phyloP scores from a whole-genome alignment of 2,329 filamentous ascomycete species.

The Pestalotiopsis sp. region DNA sequence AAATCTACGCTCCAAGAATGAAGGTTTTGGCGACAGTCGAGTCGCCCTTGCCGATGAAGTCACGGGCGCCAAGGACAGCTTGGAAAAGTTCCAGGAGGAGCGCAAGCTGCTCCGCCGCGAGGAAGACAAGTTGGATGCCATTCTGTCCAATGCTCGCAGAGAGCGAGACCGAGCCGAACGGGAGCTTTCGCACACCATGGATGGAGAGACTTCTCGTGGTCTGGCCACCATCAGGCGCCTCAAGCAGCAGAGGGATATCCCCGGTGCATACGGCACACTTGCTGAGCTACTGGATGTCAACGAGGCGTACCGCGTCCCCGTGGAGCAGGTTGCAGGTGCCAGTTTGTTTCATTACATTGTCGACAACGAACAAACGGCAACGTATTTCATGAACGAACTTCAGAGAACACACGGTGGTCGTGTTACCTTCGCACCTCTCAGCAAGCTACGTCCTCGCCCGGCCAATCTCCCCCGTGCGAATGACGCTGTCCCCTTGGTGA shows the following conservation, averaged over 20 bases:
- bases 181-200: slow-evolving; percentile 81
- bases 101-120: slow-evolving; percentile 86
- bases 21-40: slow-evolving; percentile 76
- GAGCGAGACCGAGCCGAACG: slow-evolving; percentile 79
- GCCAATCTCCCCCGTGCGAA: slow-evolving; percentile 80
- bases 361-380: slow-evolving; percentile 86
- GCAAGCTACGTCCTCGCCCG: slow-evolving; percentile 70
- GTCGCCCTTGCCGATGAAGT: slow-evolving; percentile 72
- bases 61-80: slow-evolving; percentile 72
- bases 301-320: slow-evolving; percentile 82
- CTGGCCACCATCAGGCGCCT: slow-evolving; percentile 83
- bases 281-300: slow-evolving; percentile 89
- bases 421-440: slow-evolving; percentile 93
- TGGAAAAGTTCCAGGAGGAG: slow-evolving; percentile 81
- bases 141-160: slow-evolving; percentile 72
- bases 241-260: slow-evolving; percentile 75
- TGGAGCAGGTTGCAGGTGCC: slow-evolving; percentile 89
- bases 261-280: slow-evolving; percentile 87
- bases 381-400: slow-evolving; percentile 75
- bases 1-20: slow-evolving; percentile 68
- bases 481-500: slow-evolving; percentile 84
- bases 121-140: slow-evolving; percentile 80
- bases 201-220: slow-evolving; percentile 82
- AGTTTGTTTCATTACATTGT: slow-evolving; percentile 97
- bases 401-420: slow-evolving; percentile 79